Evolutionary conservation across 257 asterid species (phyloP).

Genomic region (Scutellaria barbata): DNA sequence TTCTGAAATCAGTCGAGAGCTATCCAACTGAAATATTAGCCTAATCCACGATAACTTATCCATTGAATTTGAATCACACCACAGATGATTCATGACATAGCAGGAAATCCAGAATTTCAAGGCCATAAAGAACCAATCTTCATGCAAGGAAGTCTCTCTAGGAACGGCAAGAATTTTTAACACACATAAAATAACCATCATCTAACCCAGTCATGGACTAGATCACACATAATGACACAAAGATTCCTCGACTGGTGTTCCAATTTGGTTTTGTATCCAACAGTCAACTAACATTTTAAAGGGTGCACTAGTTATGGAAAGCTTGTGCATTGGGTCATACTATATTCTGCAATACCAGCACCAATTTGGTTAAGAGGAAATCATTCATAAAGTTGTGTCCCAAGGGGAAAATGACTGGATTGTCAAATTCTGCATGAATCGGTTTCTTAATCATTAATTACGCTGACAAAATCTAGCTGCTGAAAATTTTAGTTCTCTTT

Average conservation of each 20-base stretch:
- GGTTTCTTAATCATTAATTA: neutral
- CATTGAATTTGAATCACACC: neutral
- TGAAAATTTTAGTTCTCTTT: neutral
- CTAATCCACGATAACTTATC: neutral
- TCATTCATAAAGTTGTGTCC: neutral
- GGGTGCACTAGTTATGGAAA: neutral
- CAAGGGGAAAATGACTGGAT: neutral
- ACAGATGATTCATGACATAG: neutral
- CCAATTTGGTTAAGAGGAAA: neutral
- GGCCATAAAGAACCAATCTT: neutral
- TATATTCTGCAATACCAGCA: too few relatives aligned
- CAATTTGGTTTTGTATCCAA: neutral
- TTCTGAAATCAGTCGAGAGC: neutral
- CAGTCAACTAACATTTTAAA: neutral
- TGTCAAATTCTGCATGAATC: too few relatives aligned
- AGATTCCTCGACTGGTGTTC: too few relatives aligned
- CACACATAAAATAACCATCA: neutral
- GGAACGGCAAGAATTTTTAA: neutral
- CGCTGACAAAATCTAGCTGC: too few relatives aligned
- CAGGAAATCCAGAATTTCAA: neutral
- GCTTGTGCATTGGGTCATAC: neutral
- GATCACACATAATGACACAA: too few relatives aligned
- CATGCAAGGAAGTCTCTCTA: neutral
- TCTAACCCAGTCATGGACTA: too few relatives aligned
- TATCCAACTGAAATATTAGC: constrained; percentile 6